phyloP scores from a whole-genome alignment of 108 stramenopile species.

The Cyclotella sp. region DNA sequence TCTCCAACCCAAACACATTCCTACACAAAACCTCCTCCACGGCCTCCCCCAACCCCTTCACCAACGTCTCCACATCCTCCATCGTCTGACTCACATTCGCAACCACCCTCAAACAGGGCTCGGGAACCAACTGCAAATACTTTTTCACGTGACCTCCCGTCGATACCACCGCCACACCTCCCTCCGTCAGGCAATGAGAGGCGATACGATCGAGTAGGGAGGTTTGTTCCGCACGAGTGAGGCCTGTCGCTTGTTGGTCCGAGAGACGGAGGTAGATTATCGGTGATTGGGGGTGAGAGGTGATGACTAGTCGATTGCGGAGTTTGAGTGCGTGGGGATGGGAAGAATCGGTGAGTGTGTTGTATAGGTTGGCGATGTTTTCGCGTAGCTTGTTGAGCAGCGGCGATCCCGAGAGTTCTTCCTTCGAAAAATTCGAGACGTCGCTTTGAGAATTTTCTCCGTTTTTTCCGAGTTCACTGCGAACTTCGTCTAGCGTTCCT shows the following conservation, averaged over 20 bases:
- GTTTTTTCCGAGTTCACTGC: not conserved
- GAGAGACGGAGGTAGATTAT: constrained; percentile 74
- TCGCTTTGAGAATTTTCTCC: not conserved
- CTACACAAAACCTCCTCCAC: constrained; percentile 37
- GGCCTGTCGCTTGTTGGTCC: constrained; percentile 53
- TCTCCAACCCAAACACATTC: constrained; percentile 14
- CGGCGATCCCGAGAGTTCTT: constrained; percentile 34
- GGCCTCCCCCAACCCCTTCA: constrained; percentile 45
- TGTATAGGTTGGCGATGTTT: constrained; percentile 34
- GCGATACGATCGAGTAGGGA: constrained; percentile 72
- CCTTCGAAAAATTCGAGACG: not conserved
- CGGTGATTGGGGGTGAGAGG: constrained; percentile 79
- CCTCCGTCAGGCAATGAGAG: constrained; percentile 62
- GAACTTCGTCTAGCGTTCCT: constrained; percentile 28
- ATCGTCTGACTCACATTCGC: constrained; percentile 71
- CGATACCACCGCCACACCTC: constrained; percentile 71
- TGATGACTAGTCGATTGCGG: constrained; percentile 60
- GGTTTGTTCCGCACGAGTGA: constrained; percentile 58
- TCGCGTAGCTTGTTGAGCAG: constrained; percentile 29
- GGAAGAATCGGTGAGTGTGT: constrained; percentile 43
- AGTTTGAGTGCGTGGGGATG: constrained; percentile 50
- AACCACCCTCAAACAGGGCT: constrained; percentile 80
- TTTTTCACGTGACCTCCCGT: constrained; percentile 64
- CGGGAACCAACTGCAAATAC: constrained; percentile 66
- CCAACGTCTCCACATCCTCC: constrained; percentile 68